A percentile compares a stretch with the other conserved stretches of the same genome.
phyloP scores from a whole-genome alignment of 2,329 filamentous ascomycete genomes.

The Apiospora arundinis region DNA sequence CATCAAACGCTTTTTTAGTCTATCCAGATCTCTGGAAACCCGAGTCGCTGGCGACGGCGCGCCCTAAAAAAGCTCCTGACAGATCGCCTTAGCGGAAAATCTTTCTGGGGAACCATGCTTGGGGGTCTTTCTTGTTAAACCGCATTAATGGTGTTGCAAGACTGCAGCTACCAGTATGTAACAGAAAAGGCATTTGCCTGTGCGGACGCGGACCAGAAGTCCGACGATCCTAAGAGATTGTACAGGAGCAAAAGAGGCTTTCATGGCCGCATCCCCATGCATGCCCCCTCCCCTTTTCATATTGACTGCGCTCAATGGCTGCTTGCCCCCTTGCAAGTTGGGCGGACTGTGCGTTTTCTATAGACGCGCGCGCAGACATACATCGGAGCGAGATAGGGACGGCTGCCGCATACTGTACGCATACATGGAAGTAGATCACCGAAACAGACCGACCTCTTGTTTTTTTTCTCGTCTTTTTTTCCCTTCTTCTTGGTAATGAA shows the following conservation, averaged over 20 bases:
- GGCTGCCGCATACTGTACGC: background rate
- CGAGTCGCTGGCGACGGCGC: slow-evolving; percentile 33
- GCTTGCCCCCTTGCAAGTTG: background rate
- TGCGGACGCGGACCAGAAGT: slow-evolving; percentile 6
- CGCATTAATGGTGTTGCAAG: slow-evolving; percentile 16
- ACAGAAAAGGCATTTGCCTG: slow-evolving; percentile 11
- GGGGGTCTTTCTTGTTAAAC: slow-evolving; percentile 15
- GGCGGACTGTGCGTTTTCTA: background rate
- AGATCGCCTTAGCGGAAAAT: slow-evolving; percentile 45
- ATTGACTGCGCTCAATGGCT: background rate
- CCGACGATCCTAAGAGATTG: slow-evolving; percentile 3
- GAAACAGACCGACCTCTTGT: slow-evolving; percentile 12
- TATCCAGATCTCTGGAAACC: slow-evolving; percentile 37
- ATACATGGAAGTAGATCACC: background rate
- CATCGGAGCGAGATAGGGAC: background rate
- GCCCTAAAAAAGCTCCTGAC: slow-evolving; percentile 41
- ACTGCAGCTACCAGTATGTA: slow-evolving; percentile 11
- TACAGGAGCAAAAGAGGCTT: slow-evolving; percentile 12
- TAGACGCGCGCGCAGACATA: background rate
- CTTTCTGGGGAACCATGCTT: slow-evolving; percentile 42
- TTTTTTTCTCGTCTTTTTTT: background rate
- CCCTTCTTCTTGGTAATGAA: slow-evolving; percentile 2
- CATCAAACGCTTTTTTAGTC: slow-evolving; percentile 44
- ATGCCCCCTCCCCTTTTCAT: slow-evolving; percentile 19
- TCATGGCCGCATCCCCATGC: slow-evolving; percentile 16